phyloP scores from a whole-genome alignment of 305 asterid species.

The Fraxinus floribunda region DNA sequence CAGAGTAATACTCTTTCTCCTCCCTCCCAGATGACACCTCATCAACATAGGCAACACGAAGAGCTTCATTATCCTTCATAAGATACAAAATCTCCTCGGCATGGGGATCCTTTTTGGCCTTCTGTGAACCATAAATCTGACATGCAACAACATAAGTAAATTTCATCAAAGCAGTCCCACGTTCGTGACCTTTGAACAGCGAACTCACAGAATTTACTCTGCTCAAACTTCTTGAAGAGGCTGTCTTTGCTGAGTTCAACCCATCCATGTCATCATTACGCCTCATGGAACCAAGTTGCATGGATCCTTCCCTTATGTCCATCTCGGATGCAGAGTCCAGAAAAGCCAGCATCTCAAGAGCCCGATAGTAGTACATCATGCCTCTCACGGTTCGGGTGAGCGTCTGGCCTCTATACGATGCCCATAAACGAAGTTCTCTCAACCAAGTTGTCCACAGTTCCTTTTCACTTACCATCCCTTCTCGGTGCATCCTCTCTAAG shows the following conservation, averaged over 20 bases:
- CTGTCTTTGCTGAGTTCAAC: constrained; percentile 31
- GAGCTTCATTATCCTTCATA: constrained; percentile 61
- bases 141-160: constrained; percentile 64
- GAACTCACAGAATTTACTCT: constrained; percentile 44
- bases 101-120: constrained; percentile 59
- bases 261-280: constrained; percentile 28
- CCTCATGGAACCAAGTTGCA: constrained; percentile 59
- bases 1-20: constrained; percentile 50
- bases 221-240: constrained; percentile 47
- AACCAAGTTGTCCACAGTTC: constrained; percentile 43
- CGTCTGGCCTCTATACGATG: constrained; percentile 96
- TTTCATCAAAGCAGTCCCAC: constrained; percentile 67
- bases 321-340: constrained; percentile 89
- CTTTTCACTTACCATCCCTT: constrained; percentile 43
- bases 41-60: constrained; percentile 68
- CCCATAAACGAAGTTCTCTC: constrained; percentile 68
- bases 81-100: constrained; percentile 57
- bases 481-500: constrained; percentile 45
- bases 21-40: constrained; percentile 61
- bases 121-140: constrained; percentile 64
- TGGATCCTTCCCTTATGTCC: constrained; percentile 79
- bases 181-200: constrained; percentile 60
- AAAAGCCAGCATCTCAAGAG: constrained; percentile 88
- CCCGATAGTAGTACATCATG: constrained; percentile 92
- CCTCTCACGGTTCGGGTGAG: constrained; percentile 93